phyloP scores from a whole-genome alignment of 2,329 filamentous ascomycete species.

The Ophiostoma angusticollis region DNA sequence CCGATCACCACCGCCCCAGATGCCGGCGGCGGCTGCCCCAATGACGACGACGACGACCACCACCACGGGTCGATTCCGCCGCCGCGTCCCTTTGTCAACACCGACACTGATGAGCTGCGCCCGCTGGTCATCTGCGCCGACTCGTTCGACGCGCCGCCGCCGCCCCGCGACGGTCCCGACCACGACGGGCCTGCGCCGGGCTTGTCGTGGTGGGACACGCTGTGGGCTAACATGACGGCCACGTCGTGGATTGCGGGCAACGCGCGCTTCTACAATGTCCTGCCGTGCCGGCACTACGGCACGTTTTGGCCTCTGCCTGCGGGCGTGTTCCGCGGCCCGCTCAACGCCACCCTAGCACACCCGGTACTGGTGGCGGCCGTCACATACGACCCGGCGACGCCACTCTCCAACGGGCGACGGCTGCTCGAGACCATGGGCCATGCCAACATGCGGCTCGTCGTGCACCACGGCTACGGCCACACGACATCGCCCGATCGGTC shows the following conservation, averaged over 20 bases:
- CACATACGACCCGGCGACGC: slow-evolving; percentile 38
- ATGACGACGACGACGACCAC: neutral
- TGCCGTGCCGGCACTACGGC: slow-evolving; percentile 33
- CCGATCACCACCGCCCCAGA: neutral
- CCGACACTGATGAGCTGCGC: slow-evolving; percentile 27
- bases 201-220: slow-evolving; percentile 31
- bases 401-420: slow-evolving; percentile 33
- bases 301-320: slow-evolving; percentile 32
- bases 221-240: slow-evolving; percentile 35
- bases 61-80: slow-evolving; percentile 2
- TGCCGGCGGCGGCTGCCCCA: neutral
- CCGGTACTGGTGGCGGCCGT: slow-evolving; percentile 35
- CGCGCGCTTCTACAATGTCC: slow-evolving; percentile 29
- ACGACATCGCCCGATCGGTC: slow-evolving; percentile 30
- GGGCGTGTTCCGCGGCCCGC: slow-evolving; percentile 33
- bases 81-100: no score
- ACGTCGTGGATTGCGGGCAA: slow-evolving; percentile 35
- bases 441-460: slow-evolving; percentile 32
- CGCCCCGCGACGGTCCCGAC: no score
- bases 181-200: slow-evolving; percentile 24
- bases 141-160: slow-evolving; percentile 29
- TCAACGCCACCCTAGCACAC: slow-evolving; percentile 30
- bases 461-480: slow-evolving; percentile 38
- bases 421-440: slow-evolving; percentile 32
- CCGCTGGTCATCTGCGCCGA: slow-evolving; percentile 33